Base-by-base conservation (phyloP, 805 yeast species). In the Jamesozyma rosinii region DNA sequence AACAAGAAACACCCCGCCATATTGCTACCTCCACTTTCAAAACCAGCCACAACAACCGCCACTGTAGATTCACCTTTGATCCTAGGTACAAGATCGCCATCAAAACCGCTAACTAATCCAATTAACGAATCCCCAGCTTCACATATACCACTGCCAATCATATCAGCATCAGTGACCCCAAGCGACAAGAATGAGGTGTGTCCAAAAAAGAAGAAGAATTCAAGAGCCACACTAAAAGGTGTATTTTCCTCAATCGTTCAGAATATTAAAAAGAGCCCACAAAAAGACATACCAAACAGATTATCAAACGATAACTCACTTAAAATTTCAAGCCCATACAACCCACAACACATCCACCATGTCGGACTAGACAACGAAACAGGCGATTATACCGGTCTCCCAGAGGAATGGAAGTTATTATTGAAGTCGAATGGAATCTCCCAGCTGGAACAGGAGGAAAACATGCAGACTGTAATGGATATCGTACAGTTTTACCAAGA, bases 381-480 rank as follows among this genome's bases (percentile, higher is more conserved):
- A 19, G 95, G 95, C 4, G 81, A 82, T 30, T 88, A 81, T 59
- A 84, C 94, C 1, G 97, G 95, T 2, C 68, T 90, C 31, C 97
- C 97, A 0, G 79, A 76, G 29, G 94, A 86, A 54, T 90, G 97
- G 97, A 85, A 86, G 46, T 72, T 76, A 47, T 69, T 87, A 26
- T 70, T 90, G 42, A 73, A 79, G n/a, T 83, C 89, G 1, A 82
- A 87, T 53, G 95, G 95, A 38, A 87, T 90, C 45, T 78, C 95
- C 9, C 77, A 75, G 48, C 81, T 75, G 48, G 97, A 90, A 53
- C 95, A 86, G 64, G 79, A 80, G 57, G 82, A 81, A 47, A 85
- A 90, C 61, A 96, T 97, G 0, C 88, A 85, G 61, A 95, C 95
- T 1, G 95, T 90, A 6, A 81, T 81, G 70, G 92, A 86, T 55